A percentile compares a stretch with the other conserved stretches of the same genome.
Evolutionary conservation across 2,329 filamentous ascomycete species (phyloP).

Genomic region (Salinomyces thailandicus): DNA sequence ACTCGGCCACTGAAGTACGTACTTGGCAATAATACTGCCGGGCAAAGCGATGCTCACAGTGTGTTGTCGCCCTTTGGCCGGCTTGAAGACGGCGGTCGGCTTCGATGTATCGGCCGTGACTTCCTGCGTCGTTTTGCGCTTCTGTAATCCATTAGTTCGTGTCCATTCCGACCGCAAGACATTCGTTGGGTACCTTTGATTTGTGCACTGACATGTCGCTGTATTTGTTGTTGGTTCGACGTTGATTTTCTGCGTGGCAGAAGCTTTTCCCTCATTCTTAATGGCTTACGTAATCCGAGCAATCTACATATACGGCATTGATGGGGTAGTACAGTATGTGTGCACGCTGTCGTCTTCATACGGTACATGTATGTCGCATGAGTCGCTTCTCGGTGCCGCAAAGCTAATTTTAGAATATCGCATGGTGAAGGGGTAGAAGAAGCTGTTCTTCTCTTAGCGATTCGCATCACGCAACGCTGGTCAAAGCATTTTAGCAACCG

Average conservation of each 20-base stretch:
- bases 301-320: too few relatives aligned
- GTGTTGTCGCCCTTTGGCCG: slow-evolving; percentile 54
- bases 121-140: slow-evolving; percentile 3
- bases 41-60: slow-evolving; percentile 70
- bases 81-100: slow-evolving; percentile 58
- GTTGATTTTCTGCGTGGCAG: not conserved
- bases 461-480: too few relatives aligned
- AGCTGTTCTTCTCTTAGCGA: too few relatives aligned
- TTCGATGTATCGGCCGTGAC: slow-evolving; percentile 47
- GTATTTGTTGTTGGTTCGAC: not conserved
- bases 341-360: too few relatives aligned
- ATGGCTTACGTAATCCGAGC: too few relatives aligned
- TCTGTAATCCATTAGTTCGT: slow-evolving; percentile 1
- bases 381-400: too few relatives aligned
- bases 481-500: too few relatives aligned
- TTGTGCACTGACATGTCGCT: slow-evolving; percentile 8
- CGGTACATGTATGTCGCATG: too few relatives aligned
- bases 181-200: slow-evolving; percentile 5
- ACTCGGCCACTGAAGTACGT: too few relatives aligned
- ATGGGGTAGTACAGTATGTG: too few relatives aligned
- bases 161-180: not conserved
- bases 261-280: not conserved
- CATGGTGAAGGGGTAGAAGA: too few relatives aligned
- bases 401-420: too few relatives aligned
- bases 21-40: slow-evolving; percentile 67